A percentile compares a stretch with the other conserved stretches of the same genome.
These are phyloP conservation scores for Apocynum venetum DNA, from an alignment of 257 asterid species.

Conservation along the genomic window DNA sequence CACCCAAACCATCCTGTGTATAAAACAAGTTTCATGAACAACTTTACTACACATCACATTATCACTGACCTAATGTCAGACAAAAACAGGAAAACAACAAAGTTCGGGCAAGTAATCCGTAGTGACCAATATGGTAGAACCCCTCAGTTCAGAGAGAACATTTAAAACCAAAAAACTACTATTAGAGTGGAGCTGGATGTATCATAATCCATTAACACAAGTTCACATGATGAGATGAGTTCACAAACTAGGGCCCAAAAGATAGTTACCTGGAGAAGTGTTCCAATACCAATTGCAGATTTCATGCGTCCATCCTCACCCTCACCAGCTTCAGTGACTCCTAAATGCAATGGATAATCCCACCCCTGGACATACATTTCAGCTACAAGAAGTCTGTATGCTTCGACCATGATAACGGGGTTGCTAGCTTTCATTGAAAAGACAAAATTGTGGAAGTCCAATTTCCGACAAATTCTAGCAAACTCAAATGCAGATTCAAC, in stretches of 20 bases:
- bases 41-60: not conserved
- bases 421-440: constrained; percentile 99
- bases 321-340: constrained; percentile 99
- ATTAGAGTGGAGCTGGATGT: constrained; percentile 1
- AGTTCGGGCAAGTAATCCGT: not conserved
- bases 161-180: not conserved
- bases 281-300: constrained; percentile 98
- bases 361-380: constrained; percentile 98
- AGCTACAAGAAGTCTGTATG: constrained; percentile 93
- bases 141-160: not conserved
- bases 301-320: constrained; percentile 99
- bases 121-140: not conserved
- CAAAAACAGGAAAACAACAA: not conserved
- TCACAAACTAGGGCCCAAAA: not conserved
- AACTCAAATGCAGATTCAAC: constrained; percentile 99
- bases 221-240: not conserved
- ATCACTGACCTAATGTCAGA: not conserved
- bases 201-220: not conserved
- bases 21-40: constrained; percentile 4
- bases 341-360: constrained; percentile 98
- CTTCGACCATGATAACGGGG: constrained; percentile 97
- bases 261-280: constrained; percentile 78
- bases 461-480: constrained; percentile 85
- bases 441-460: constrained; percentile 92
- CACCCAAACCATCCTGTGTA: constrained; percentile 93